Evolutionary conservation across 169 alveolate genomes (phyloP).

Genomic region (Sarcocystis neurona): DNA sequence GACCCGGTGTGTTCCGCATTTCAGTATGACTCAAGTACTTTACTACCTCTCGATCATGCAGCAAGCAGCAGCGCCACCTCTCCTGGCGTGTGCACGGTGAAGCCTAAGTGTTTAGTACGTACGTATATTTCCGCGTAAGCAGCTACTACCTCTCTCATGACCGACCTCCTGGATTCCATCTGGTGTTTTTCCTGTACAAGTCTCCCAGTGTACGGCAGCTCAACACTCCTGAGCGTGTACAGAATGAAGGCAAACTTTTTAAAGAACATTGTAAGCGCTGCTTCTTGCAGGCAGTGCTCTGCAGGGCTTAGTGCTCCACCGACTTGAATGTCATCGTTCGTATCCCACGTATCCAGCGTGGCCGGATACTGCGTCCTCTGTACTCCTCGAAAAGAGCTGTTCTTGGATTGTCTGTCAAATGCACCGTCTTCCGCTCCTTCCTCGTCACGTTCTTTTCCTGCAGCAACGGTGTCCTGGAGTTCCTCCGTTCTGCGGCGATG

Average conservation of each 20-base stretch:
- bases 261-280: not conserved
- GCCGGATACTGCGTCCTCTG: not conserved
- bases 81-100: not conserved
- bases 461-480: not conserved
- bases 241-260: not conserved
- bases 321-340: not conserved
- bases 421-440: not conserved
- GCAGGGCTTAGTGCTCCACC: not conserved
- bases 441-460: not conserved
- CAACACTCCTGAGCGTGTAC: not conserved
- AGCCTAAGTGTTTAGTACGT: not conserved
- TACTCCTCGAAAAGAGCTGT: not conserved
- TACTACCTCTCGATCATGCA: no score
- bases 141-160: not conserved
- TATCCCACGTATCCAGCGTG: not conserved
- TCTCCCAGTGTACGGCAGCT: not conserved
- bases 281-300: not conserved
- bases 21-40: no score
- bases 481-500: not conserved
- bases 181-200: constrained; percentile 8
- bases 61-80: constrained; percentile 7
- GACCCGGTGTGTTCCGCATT: no score
- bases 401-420: not conserved
- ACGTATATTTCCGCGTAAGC: not conserved
- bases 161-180: not conserved